Percentiles rank a stretch among this genome's conserved stretches.
phyloP scores from a whole-genome alignment of 257 asterid genomes.

The Capsicum chinense region DNA sequence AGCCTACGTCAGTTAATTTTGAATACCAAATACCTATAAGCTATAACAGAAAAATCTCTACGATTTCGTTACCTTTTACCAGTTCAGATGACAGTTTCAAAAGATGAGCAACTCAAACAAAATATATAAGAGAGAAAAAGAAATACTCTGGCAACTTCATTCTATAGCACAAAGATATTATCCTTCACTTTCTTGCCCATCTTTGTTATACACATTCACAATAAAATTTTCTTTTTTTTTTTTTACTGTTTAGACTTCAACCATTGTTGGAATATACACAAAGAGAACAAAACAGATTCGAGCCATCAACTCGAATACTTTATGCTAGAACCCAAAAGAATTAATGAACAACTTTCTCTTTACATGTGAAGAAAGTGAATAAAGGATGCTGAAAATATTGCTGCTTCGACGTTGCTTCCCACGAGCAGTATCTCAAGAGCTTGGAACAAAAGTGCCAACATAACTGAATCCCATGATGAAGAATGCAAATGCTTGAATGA shows the following conservation, averaged over 20 bases:
- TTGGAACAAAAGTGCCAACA: conserved; percentile 73
- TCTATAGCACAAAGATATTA: conserved; percentile 25
- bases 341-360: conserved; percentile 35
- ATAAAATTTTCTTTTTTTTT: conserved; percentile 22
- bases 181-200: conserved; percentile 10
- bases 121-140: not conserved
- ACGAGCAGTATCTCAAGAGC: conserved; percentile 37
- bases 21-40: not conserved
- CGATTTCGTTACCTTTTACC: too few species aligned
- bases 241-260: conserved; percentile 8
- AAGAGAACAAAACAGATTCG: conserved; percentile 45
- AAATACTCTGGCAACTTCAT: not conserved
- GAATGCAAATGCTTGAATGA: conserved; percentile 68
- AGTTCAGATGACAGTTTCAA: not conserved
- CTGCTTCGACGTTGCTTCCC: conserved; percentile 26
- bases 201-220: conserved; percentile 19
- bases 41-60: too few species aligned
- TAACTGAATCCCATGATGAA: conserved; percentile 75
- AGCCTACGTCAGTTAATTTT: not conserved
- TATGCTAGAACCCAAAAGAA: conserved; percentile 60
- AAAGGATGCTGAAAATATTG: not conserved
- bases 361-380: conserved; percentile 39
- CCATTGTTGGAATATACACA: conserved; percentile 40
- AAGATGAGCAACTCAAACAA: not conserved
- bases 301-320: conserved; percentile 49